phyloP scores from a whole-genome alignment of 768 basidiomycete genomes.

The Lentinula boryana region DNA sequence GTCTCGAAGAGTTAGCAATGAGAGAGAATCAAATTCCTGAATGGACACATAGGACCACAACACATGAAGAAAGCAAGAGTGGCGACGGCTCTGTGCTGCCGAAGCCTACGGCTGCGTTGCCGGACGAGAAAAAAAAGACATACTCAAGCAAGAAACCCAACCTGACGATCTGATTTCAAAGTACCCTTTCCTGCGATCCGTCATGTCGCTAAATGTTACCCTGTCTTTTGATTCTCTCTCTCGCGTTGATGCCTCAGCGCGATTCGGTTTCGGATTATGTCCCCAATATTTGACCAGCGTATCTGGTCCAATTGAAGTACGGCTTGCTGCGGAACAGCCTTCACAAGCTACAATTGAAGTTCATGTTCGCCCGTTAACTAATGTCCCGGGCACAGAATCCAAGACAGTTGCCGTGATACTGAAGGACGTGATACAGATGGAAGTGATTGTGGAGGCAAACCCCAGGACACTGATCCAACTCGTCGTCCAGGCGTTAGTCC shows the following conservation, averaged over 20 bases:
- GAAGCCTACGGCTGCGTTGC: too few species aligned
- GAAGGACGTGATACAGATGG: conserved; percentile 49
- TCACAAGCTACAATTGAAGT: conserved; percentile 75
- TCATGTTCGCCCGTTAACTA: conserved; percentile 59
- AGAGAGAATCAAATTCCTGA: too few species aligned
- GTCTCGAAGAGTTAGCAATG: too few species aligned
- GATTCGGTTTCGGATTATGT: conserved; percentile 49
- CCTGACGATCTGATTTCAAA: neutral
- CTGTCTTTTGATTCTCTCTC: conserved; percentile 15
- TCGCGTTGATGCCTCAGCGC: conserved; percentile 73
- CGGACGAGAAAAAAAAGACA: too few species aligned
- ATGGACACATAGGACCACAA: too few species aligned
- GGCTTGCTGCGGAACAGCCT: conserved; percentile 62
- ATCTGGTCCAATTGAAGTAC: conserved; percentile 77
- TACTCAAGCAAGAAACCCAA: too few species aligned
- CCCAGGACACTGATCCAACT: conserved; percentile 75
- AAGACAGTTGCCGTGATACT: conserved; percentile 54
- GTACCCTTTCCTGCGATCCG: neutral
- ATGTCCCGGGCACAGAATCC: conserved; percentile 63
- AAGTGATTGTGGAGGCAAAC: conserved; percentile 54
- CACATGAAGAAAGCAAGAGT: too few species aligned
- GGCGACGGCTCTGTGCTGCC: too few species aligned
- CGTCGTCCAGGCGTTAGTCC: conserved; percentile 58
- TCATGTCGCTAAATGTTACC: neutral
- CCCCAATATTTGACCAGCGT: conserved; percentile 57